Evolutionary conservation across 495 filamentous ascomycete genomes (phyloP).

Genomic region (Lasiosphaeris hirsuta): DNA sequence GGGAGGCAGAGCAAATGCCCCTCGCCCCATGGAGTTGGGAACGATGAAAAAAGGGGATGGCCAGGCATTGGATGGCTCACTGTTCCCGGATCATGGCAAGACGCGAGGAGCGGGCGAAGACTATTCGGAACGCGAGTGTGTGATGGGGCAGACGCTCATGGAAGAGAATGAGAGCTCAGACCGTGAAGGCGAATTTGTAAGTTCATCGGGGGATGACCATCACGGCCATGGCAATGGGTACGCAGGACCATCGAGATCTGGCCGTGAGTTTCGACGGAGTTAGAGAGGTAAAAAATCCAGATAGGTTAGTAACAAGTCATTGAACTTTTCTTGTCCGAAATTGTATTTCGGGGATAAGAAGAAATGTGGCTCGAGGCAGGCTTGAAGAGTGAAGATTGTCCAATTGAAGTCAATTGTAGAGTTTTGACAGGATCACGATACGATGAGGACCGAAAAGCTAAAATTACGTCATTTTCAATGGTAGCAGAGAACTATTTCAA

Average conservation of each 20-base stretch:
- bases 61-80: neutral
- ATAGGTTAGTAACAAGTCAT: neutral
- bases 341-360: neutral
- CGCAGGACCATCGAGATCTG: neutral
- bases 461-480: slow-evolving; percentile 8
- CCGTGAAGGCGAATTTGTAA: neutral
- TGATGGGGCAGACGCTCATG: slow-evolving; percentile 34
- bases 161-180: slow-evolving; percentile 14
- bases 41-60: neutral
- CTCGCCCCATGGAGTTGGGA: neutral
- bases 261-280: neutral
- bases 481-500: neutral
- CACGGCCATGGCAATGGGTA: neutral
- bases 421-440: too few relatives aligned
- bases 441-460: neutral
- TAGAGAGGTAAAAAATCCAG: neutral
- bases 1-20: slow-evolving; percentile 16
- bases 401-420: too few relatives aligned
- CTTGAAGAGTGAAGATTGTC: too few relatives aligned
- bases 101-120: slow-evolving; percentile 17
- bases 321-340: neutral
- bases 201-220: slow-evolving; percentile 4
- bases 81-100: slow-evolving; percentile 11
- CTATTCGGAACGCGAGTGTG: slow-evolving; percentile 27
- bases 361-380: too few relatives aligned